Conservation (phyloP, 495 filamentous ascomycete species). For the Elaphomyces granulatus region DNA sequence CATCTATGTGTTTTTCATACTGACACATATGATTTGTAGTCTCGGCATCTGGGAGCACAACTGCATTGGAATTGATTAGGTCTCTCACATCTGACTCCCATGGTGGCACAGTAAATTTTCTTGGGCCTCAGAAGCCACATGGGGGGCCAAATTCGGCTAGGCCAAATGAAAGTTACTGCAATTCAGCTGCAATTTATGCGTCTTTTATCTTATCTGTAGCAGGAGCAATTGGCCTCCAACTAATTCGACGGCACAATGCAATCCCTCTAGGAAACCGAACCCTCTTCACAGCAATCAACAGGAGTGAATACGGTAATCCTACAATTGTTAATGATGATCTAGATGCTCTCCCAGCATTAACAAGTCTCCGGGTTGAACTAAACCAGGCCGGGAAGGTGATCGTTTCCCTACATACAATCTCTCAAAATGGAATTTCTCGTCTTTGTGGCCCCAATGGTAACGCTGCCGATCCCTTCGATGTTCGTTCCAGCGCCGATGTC, state of each 20-base stretch:
- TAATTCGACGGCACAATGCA: slow-evolving; percentile 24
- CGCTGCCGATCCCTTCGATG: slow-evolving; percentile 9
- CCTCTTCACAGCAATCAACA: slow-evolving; percentile 26
- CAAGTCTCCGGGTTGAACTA: slow-evolving; percentile 28
- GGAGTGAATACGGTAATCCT: slow-evolving; percentile 18
- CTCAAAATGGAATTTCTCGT: slow-evolving; percentile 25
- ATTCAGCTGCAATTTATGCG: slow-evolving; percentile 29
- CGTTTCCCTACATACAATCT: slow-evolving; percentile 24
- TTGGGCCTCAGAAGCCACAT: slow-evolving; percentile 17
- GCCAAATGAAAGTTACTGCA: slow-evolving; percentile 22
- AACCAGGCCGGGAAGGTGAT: slow-evolving; percentile 26
- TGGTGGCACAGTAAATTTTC: slow-evolving; percentile 6
- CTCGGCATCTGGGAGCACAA: slow-evolving; percentile 28
- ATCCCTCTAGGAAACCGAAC: slow-evolving; percentile 34
- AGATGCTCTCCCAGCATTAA: slow-evolving; percentile 20
- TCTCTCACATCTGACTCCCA: slow-evolving; percentile 25
- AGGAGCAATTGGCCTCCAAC: slow-evolving; percentile 26
- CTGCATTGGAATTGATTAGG: slow-evolving; percentile 25
- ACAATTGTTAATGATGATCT: slow-evolving; percentile 18
- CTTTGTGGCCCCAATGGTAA: slow-evolving; percentile 15
- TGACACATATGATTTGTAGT: slow-evolving; percentile 16
- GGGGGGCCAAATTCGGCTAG: slow-evolving; percentile 16
- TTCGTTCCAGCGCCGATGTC: slow-evolving; percentile 24
- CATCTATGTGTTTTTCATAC: slow-evolving; percentile 3
- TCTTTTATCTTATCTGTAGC: slow-evolving; percentile 32